Evolutionary conservation across 352 stramenopile species (phyloP).

Genomic region (Lagenidium giganteum): DNA sequence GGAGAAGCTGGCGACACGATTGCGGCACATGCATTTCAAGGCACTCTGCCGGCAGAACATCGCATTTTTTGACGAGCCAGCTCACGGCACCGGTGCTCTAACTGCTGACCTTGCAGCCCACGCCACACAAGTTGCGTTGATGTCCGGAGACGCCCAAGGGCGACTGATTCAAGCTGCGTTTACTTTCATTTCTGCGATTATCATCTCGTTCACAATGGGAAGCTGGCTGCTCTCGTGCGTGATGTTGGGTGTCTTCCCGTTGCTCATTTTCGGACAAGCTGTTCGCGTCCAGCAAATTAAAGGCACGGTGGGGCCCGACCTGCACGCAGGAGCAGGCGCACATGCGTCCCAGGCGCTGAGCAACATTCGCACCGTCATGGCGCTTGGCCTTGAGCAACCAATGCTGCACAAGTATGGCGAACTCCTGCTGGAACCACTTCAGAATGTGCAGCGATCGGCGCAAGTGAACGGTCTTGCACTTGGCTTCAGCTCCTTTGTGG

Average conservation of each 20-base stretch:
- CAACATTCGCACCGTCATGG: constrained; percentile 41
- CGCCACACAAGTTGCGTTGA: constrained; percentile 27
- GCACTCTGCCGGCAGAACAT: constrained; percentile 32
- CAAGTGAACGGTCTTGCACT: constrained; percentile 35
- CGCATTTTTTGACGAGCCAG: constrained; percentile 65
- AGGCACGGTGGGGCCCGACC: constrained; percentile 9
- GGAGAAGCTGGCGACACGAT: constrained; percentile 37
- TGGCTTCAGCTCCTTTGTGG: constrained; percentile 70
- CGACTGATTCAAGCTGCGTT: constrained; percentile 30
- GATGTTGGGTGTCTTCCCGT: constrained; percentile 42
- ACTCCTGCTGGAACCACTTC: constrained; percentile 18
- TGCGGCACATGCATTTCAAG: constrained; percentile 32
- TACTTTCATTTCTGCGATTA: constrained; percentile 33
- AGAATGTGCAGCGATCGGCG: constrained; percentile 25
- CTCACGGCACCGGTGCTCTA: constrained; percentile 47
- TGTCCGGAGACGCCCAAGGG: constrained; percentile 38
- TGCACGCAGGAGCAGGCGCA: constrained; percentile 25
- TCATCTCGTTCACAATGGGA: constrained; percentile 45
- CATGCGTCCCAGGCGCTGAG: constrained; percentile 42
- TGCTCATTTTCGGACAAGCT: constrained; percentile 32
- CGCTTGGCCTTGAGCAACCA: constrained; percentile 23
- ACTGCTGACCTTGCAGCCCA: constrained; percentile 36
- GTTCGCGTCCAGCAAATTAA: constrained; percentile 27
- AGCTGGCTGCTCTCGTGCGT: constrained; percentile 60
- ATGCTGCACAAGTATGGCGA: constrained; percentile 12